Conservation (phyloP, 345 rosid genomes). For the Anastatica hierochuntica region DNA sequence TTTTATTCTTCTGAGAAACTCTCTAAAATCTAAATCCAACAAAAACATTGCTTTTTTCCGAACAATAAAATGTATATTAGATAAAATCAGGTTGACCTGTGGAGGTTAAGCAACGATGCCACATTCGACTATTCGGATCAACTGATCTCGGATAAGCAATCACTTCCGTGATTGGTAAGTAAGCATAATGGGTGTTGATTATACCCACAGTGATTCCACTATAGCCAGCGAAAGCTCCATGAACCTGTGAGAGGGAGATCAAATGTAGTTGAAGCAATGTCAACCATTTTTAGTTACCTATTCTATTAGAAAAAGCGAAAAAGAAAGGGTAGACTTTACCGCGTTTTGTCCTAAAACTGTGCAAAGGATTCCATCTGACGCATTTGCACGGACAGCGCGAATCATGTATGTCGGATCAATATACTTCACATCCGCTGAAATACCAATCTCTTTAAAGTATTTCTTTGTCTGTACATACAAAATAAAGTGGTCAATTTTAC, state of each 20-base stretch:
- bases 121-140: slow-evolving; percentile 95
- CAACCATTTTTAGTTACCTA: too few species aligned
- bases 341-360: slow-evolving; percentile 97
- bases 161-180: slow-evolving; percentile 91
- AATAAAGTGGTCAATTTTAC: too few species aligned
- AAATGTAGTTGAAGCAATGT: too few species aligned
- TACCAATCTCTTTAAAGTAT: slow-evolving; percentile 54
- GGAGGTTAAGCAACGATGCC: slow-evolving; percentile 98
- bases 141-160: slow-evolving; percentile 76
- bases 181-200: slow-evolving; percentile 92
- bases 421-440: slow-evolving; percentile 76
- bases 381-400: slow-evolving; percentile 91
- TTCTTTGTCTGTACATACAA: slow-evolving; percentile 56
- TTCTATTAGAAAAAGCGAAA: too few species aligned
- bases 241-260: too few species aligned
- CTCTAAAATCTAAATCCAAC: too few species aligned
- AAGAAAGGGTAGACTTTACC: too few species aligned
- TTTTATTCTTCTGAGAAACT: too few species aligned
- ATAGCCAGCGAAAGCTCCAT: slow-evolving; percentile 94
- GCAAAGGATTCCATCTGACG: slow-evolving; percentile 90
- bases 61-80: slow-evolving; percentile 7
- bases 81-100: slow-evolving; percentile 96
- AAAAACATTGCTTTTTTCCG: too few species aligned
- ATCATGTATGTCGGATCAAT: slow-evolving; percentile 99
- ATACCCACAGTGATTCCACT: slow-evolving; percentile 91